Percentiles rank a stretch among this genome's conserved stretches.
Evolutionary conservation across 108 stramenopile genomes (phyloP).

Genomic region (Pseudonitzschia pungens): DNA sequence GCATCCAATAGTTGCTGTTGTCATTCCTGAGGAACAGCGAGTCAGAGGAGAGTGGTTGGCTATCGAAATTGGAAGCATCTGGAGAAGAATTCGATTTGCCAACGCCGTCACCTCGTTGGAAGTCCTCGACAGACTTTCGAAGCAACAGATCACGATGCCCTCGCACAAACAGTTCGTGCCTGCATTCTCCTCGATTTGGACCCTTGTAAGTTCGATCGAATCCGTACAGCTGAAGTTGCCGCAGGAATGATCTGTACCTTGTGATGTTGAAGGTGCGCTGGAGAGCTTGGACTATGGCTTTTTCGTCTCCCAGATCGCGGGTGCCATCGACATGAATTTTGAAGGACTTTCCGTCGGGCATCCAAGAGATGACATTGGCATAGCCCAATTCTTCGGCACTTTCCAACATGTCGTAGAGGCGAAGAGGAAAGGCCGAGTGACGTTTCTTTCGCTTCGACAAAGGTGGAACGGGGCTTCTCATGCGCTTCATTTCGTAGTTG

Average conservation of each 20-base stretch:
- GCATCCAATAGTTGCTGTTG: conserved; percentile 1
- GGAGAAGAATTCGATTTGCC: neutral
- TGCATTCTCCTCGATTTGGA: conserved; percentile 5
- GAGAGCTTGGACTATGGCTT: neutral
- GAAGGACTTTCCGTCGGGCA: conserved; percentile 54
- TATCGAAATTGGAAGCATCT: neutral
- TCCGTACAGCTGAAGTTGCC: conserved; percentile 11
- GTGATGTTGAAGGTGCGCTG: conserved; percentile 10
- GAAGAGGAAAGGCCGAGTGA: neutral
- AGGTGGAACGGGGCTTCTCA: neutral
- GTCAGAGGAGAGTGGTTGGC: neutral
- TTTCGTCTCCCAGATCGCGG: neutral
- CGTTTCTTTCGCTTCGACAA: neutral
- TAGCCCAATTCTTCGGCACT: conserved; percentile 27
- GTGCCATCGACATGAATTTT: conserved; percentile 24
- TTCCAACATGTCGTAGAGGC: conserved; percentile 49
- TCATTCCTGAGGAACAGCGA: neutral
- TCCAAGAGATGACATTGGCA: conserved; percentile 51
- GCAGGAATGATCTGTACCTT: conserved; percentile 11
- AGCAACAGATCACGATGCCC: conserved; percentile 3
- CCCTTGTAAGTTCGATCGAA: conserved; percentile 11
- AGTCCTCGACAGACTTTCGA: conserved; percentile 9
- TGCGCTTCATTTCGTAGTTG: neutral
- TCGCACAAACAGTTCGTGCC: conserved; percentile 4
- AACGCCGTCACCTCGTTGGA: neutral